phyloP scores from a whole-genome alignment of 441 rosid genomes.

The Bocquillonia castaneifolia region DNA sequence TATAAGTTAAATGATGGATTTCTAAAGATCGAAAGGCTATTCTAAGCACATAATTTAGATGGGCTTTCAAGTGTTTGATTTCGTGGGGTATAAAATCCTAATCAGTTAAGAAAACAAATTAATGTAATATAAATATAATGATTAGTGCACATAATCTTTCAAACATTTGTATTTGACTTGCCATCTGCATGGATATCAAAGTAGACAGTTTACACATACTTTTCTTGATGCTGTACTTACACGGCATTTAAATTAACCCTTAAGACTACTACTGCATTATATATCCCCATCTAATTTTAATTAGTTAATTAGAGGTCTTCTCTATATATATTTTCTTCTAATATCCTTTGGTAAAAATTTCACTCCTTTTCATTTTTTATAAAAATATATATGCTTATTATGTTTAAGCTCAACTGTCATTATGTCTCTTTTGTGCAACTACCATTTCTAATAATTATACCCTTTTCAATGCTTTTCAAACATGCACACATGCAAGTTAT shows the following conservation, averaged over 20 bases:
- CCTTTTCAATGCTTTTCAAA: constrained; percentile 11
- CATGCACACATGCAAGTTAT: neutral
- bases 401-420: constrained; percentile 25
- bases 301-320: neutral
- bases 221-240: constrained; percentile 46
- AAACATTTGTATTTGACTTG: constrained; percentile 39
- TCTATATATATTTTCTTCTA: neutral
- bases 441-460: constrained; percentile 15
- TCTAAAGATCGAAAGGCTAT: constrained; percentile 33
- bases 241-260: constrained; percentile 35
- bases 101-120: constrained; percentile 39
- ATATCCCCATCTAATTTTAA: no score
- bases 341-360: no score
- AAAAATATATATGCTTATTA: neutral
- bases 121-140: constrained; percentile 15
- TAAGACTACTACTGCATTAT: constrained; percentile 20
- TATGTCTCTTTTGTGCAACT: constrained; percentile 24
- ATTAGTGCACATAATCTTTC: constrained; percentile 21
- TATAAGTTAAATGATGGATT: neutral
- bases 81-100: constrained; percentile 52
- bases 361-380: neutral
- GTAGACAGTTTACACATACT: constrained; percentile 38
- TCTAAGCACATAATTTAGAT: constrained; percentile 21
- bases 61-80: constrained; percentile 37
- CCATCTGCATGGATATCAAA: constrained; percentile 39